Evolutionary conservation across 2,329 filamentous ascomycete genomes (phyloP), one percentile per base, ranked within the genome.

Genomic region (Neurospora crassa): DNA sequence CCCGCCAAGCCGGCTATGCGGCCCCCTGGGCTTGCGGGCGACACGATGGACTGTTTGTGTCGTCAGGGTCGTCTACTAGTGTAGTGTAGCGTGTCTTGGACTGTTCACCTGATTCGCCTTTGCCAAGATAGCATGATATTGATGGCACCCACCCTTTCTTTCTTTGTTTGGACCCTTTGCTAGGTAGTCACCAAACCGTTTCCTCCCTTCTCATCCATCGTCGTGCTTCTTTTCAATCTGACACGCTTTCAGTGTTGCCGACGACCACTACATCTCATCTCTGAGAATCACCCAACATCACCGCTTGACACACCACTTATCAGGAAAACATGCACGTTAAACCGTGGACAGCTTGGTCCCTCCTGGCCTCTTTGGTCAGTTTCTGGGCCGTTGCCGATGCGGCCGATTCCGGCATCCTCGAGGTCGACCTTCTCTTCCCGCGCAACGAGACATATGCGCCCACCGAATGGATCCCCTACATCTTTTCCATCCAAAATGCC

Each of bases 311-410:
- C 53, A 34, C 24, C 53, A 63, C 24, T 4, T 10, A 3, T 10
- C 53, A 16, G 24, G 14, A 34, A 34, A 63, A 10, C n/a, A 73
- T 73, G 72, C 67, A 47, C 40, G 67, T 70, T 29, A 5, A n/a
- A 18, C 69, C 67, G 16, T 67, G 11, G 20, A n/a, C 68, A 10
- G 18, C 34, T 24, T 72, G 72, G 72, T 42, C 70, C 70, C 45
- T 72, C 40, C 42, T 71, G 40, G 70, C 67, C 24, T 67, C 67
- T 11, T 53, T 71, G 24, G 69, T 40, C 71, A 73, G 67, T 71
- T 70, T 73, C 11, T 70, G 71, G 37, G 24, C 71, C 24, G 45
- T 74, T 40, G 67, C 71, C 1, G 3, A 18, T 7, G 53, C 53
- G 18, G 53, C 53, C 24, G 53, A 63, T 34, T 2, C 53, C 24